Conservation (phyloP, 2,329 filamentous ascomycete genomes). For the Colletotrichum incanum region DNA sequence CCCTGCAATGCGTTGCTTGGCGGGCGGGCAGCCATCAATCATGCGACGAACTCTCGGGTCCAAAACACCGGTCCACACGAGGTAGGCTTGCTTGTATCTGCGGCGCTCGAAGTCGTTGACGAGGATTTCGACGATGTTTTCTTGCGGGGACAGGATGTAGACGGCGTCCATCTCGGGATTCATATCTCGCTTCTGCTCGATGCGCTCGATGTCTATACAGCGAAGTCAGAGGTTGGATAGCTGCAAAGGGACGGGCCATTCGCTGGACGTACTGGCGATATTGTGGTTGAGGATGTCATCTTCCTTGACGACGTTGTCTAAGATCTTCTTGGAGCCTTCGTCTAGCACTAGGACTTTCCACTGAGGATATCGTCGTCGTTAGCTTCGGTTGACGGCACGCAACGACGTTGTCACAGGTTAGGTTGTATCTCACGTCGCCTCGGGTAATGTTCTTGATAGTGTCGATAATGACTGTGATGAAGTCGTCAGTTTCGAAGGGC, state of each 20-base stretch:
- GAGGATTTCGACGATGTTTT: conserved; percentile 93
- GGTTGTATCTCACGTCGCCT: conserved; percentile 77
- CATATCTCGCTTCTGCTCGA: conserved; percentile 86
- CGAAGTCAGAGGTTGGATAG: conserved; percentile 41
- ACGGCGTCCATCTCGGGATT: conserved; percentile 95
- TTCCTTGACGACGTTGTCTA: conserved; percentile 93
- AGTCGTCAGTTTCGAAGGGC: conserved; percentile 51
- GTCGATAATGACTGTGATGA: conserved; percentile 72
- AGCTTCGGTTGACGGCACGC: conserved; percentile 13
- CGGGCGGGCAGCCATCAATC: conserved; percentile 79
- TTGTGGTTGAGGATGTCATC: conserved; percentile 98
- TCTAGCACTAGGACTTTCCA: conserved; percentile 98
- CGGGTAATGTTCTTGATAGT: conserved; percentile 84
- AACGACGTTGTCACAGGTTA: neutral
- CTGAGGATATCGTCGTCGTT: conserved; percentile 60
- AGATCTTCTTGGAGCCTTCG: conserved; percentile 84
- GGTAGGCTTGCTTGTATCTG: conserved; percentile 83
- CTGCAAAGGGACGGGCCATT: neutral
- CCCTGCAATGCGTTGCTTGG: conserved; percentile 82
- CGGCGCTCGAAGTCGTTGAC: conserved; percentile 91
- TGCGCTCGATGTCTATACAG: conserved; percentile 87
- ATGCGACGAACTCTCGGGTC: conserved; percentile 79
- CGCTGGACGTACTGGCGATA: conserved; percentile 82
- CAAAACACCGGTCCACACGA: conserved; percentile 89
- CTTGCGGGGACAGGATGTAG: conserved; percentile 88